Evolutionary conservation across 176 grass and related monocot species (phyloP), one percentile per base, ranked within the genome.

Genomic region (Coix lacrymajobi): DNA sequence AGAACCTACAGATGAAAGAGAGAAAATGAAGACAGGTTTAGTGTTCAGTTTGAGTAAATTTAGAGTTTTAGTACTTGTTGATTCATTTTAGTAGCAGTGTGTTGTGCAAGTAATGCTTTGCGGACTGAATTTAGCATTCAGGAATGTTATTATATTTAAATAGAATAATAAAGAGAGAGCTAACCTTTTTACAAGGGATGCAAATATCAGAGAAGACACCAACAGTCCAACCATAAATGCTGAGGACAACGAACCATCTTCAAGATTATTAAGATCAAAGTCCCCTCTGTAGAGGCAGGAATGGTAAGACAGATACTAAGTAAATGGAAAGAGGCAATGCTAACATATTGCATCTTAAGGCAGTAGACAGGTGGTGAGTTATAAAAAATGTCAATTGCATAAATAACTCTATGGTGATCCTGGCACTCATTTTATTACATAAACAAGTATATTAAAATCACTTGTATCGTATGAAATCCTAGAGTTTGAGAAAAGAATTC

Each of bases 221-320:
- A 99, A 80, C 58, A 99, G 66, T n/a, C 96, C 96, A 81, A 96
- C 97, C 97, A 99, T 99, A 85, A 99, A 99, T 71, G 93, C 93
- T 38, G 97, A 99, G n/a, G 97, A 99, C 48, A 99, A 79, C 41
- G 96, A 71, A 30, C 97, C 97, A 85, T 99, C 97, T 94, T 99
- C 87, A 89, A 94, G 93, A 83, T 99, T 88, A 80, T 63, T 90
- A n/a, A 99, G 89, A 87, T 92, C 85, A 51, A 99, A 99, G 32
- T 92, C 97, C 28, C 93, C 96, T 81, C 96, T 99, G 80, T 38
- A 81, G 12, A 81, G 12, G 32, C 19, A 85, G 51, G 29, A 29
- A 44, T 31, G 15, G 30, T 64, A 83, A 85, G 82, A 11, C 15
- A 28, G 24, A 71, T 71, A 60, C 62, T 22, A 15, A 82, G 24